A percentile compares a stretch with the other conserved stretches of the same genome.
phyloP scores from a whole-genome alignment of 139 green algal genomes.

The Haematococcus lacustris region DNA sequence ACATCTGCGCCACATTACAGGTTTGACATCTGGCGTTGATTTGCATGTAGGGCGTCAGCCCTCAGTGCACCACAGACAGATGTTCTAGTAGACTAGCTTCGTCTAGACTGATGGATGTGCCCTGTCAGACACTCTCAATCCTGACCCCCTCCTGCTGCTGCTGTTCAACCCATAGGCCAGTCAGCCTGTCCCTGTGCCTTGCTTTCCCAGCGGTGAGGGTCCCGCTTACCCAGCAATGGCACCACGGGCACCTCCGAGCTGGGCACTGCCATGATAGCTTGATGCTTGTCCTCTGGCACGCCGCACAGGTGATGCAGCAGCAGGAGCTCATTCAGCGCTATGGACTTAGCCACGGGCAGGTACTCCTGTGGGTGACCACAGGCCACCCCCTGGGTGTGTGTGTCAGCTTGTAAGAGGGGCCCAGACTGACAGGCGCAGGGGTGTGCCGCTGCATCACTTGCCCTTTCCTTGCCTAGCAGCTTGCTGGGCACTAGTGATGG shows the following conservation, averaged over 20 bases:
- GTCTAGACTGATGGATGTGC: no score
- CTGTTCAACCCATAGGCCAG: neutral
- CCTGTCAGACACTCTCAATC: neutral
- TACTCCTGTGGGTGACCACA: constrained; percentile 46
- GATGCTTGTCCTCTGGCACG: constrained; percentile 54
- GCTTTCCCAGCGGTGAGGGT: no score
- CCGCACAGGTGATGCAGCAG: constrained; percentile 50
- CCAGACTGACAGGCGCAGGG: neutral
- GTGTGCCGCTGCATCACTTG: neutral
- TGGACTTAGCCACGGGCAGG: constrained; percentile 48
- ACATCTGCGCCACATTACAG: no score
- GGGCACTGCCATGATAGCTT: constrained; percentile 18
- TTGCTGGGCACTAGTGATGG: no score
- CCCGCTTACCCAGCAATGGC: neutral
- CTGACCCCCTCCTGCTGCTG: neutral
- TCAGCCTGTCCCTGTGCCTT: neutral
- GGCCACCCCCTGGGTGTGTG: neutral
- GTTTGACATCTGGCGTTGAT: no score
- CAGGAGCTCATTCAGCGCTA: constrained; percentile 68
- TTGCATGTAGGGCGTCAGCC: no score
- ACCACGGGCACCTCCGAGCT: constrained; percentile 6
- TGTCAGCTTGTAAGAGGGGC: neutral
- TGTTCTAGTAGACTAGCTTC: no score
- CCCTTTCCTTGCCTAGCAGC: no score
- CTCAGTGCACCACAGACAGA: no score